Conservation (phyloP, 495 filamentous ascomycete genomes). For the Diplogelasinospora grovesii region DNA sequence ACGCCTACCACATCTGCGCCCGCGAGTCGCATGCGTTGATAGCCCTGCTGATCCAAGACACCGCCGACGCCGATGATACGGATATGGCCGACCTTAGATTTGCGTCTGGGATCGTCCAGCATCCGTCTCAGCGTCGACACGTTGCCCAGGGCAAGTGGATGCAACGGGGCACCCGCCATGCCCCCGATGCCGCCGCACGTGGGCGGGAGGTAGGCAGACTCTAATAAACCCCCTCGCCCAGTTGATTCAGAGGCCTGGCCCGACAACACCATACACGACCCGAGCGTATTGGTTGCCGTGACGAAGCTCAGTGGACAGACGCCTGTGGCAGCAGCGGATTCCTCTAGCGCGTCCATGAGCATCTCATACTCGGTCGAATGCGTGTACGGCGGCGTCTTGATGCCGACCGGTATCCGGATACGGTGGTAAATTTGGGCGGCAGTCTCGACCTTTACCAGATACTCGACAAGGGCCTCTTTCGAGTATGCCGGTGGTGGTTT, state of each 20-base stretch:
- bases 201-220: constrained; percentile 36
- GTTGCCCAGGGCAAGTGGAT: constrained; percentile 69
- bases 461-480: constrained; percentile 33
- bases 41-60: constrained; percentile 52
- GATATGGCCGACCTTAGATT: constrained; percentile 40
- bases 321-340: constrained; percentile 8
- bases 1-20: constrained; percentile 58
- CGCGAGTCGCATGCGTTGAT: constrained; percentile 52
- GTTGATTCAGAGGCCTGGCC: not conserved
- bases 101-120: constrained; percentile 37
- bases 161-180: constrained; percentile 58
- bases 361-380: constrained; percentile 51
- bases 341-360: constrained; percentile 44
- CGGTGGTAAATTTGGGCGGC: not conserved
- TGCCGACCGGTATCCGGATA: constrained; percentile 40
- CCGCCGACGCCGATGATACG: constrained; percentile 62
- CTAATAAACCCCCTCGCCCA: too few relatives aligned
- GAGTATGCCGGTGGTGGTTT: constrained; percentile 64
- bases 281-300: constrained; percentile 66
- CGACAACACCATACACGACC: constrained; percentile 51
- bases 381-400: constrained; percentile 70
- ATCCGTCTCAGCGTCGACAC: constrained; percentile 51
- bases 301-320: constrained; percentile 50
- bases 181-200: constrained; percentile 59
- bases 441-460: constrained; percentile 34